Percentiles rank a stretch among this genome's conserved stretches.
Conservation (phyloP, 2,329 filamentous ascomycete species). For the Paracamarosporium sp. region DNA sequence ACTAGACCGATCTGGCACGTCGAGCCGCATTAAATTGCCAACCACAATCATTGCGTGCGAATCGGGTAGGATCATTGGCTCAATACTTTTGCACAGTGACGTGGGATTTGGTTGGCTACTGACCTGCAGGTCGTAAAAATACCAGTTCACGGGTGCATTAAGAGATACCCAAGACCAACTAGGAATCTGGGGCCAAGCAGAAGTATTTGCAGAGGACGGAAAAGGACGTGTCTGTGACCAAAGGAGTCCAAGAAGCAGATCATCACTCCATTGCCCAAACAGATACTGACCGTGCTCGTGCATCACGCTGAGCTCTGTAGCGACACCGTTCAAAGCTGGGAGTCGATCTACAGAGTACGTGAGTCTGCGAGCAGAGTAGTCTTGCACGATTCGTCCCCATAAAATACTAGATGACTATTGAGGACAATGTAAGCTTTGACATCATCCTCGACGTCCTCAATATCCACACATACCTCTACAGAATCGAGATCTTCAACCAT, state of each 20-base stretch:
- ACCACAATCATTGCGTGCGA: background rate
- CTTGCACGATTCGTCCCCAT: background rate
- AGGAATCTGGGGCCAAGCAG: background rate
- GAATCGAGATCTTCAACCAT: background rate
- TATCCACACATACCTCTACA: background rate
- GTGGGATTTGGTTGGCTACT: background rate
- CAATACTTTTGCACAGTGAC: background rate
- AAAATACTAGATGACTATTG: background rate
- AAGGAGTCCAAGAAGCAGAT: background rate
- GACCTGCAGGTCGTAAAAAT: background rate
- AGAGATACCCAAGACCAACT: conserved; percentile 1
- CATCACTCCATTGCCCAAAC: background rate
- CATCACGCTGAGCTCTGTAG: background rate
- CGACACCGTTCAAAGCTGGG: background rate
- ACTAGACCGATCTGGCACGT: background rate
- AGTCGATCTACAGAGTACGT: background rate
- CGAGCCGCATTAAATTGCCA: background rate
- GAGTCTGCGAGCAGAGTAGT: background rate
- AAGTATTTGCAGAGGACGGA: background rate
- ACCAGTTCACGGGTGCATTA: background rate
- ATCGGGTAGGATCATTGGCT: background rate
- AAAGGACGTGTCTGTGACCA: background rate
- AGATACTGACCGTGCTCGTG: background rate
- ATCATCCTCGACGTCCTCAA: background rate
- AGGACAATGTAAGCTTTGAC: background rate